phyloP scores from a whole-genome alignment of 306 rosid genomes.

The Quercus parvula region DNA sequence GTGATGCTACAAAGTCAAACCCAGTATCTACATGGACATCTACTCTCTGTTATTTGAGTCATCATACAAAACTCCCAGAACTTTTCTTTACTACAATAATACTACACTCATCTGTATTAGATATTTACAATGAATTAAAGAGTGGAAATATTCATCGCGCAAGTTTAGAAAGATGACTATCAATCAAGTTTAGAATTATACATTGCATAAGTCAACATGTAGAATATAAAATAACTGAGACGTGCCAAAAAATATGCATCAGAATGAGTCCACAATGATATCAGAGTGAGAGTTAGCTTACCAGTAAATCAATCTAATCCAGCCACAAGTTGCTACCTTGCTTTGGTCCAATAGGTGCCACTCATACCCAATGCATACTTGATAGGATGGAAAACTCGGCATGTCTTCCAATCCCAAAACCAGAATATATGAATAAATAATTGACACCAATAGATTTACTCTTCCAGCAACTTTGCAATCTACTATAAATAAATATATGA shows the following conservation, averaged over 20 bases:
- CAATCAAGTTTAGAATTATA: neutral
- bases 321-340: slow-evolving; percentile 95
- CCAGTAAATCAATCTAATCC: slow-evolving; percentile 98
- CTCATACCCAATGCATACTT: slow-evolving; percentile 47
- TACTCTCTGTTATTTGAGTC: neutral
- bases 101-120: neutral
- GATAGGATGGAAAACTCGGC: slow-evolving; percentile 74
- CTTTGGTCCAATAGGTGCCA: slow-evolving; percentile 77
- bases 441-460: too few relatives aligned
- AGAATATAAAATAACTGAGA: too few relatives aligned
- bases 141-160: neutral
- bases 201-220: neutral
- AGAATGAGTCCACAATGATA: neutral
- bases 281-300: slow-evolving; percentile 36
- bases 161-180: neutral
- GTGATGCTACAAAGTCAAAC: too few relatives aligned
- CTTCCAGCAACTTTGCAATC: too few relatives aligned
- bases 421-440: slow-evolving; percentile 33
- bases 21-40: neutral
- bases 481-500: too few relatives aligned
- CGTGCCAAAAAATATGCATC: neutral
- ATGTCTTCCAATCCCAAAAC: slow-evolving; percentile 99
- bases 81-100: neutral
- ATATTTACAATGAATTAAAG: neutral
- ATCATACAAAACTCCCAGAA: neutral